These are phyloP conservation scores for Cutaneotrichosporon cyanovorans DNA, from an alignment of 1,284 basidiomycete species.

Conservation along the genomic window DNA sequence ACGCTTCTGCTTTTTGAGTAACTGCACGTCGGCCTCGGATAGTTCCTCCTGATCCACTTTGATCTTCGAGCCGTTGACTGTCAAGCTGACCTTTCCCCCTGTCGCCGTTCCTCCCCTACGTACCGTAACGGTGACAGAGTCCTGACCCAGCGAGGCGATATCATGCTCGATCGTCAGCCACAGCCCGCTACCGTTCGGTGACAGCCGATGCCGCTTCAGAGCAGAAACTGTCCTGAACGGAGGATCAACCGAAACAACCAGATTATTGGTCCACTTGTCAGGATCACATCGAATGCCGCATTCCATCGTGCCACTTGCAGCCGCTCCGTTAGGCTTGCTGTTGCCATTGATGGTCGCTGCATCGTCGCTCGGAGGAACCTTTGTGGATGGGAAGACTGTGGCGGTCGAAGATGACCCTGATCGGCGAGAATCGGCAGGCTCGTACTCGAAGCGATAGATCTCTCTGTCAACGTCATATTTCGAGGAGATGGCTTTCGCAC, in stretches of 20 bases:
- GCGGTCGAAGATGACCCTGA: constrained; percentile 43
- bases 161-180: constrained; percentile 94
- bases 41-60: constrained; percentile 87
- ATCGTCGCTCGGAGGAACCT: background rate
- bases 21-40: constrained; percentile 77
- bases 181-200: constrained; percentile 81
- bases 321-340: background rate
- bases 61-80: constrained; percentile 82
- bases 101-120: constrained; percentile 56
- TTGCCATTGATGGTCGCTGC: constrained; percentile 2
- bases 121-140: constrained; percentile 60
- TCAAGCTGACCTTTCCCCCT: constrained; percentile 61
- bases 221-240: constrained; percentile 79
- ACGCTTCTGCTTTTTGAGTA: constrained; percentile 73
- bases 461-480: constrained; percentile 83
- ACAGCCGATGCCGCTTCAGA: constrained; percentile 77
- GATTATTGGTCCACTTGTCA: constrained; percentile 77
- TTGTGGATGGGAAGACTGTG: constrained; percentile 27
- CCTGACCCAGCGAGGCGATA: constrained; percentile 64
- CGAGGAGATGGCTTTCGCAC: constrained; percentile 65
- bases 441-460: constrained; percentile 78
- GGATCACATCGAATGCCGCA: constrained; percentile 91
- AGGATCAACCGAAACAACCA: constrained; percentile 90
- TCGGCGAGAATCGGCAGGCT: constrained; percentile 56
- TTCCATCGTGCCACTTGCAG: constrained; percentile 53